A percentile compares a stretch with the other conserved stretches of the same genome.
These are phyloP conservation scores for Ophiobolus disseminans DNA, from an alignment of 2,329 filamentous ascomycete species.

Conservation along the genomic window DNA sequence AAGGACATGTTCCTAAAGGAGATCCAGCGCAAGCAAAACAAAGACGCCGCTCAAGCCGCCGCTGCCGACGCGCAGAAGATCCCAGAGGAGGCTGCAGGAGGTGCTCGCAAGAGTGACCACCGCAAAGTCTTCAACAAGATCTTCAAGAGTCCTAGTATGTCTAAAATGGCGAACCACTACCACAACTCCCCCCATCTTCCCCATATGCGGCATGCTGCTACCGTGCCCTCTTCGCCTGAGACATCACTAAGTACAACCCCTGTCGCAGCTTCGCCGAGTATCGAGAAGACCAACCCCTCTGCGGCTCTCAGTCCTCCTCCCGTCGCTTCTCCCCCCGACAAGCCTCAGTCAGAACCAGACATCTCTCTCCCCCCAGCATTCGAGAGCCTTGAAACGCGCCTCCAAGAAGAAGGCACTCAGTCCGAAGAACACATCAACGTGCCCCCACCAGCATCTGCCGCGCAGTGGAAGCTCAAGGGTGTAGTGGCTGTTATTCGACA, in stretches of 20 bases:
- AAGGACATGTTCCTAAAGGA: conserved; percentile 88
- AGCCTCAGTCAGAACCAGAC: conserved; percentile 42
- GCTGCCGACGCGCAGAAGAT: conserved; percentile 44
- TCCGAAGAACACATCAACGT: conserved; percentile 46
- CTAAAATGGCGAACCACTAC: conserved; percentile 59
- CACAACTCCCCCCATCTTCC: conserved; percentile 49
- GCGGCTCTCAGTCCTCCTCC: conserved; percentile 24
- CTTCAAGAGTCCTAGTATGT: conserved; percentile 70
- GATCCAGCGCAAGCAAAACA: conserved; percentile 65
- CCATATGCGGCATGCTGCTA: conserved; percentile 42
- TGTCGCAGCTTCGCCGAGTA: conserved; percentile 52
- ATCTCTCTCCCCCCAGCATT: conserved; percentile 36
- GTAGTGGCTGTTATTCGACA: conserved; percentile 97
- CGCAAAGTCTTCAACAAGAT: conserved; percentile 62
- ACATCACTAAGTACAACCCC: conserved; percentile 50
- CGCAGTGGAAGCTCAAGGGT: conserved; percentile 97
- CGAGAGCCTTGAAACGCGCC: conserved; percentile 30
- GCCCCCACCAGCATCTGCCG: conserved; percentile 71
- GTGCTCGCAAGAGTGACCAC: conserved; percentile 48
- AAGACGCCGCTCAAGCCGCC: conserved; percentile 46
- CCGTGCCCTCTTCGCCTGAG: conserved; percentile 56
- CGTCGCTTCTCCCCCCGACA: conserved; percentile 17
- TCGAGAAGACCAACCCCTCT: conserved; percentile 47
- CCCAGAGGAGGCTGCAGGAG: conserved; percentile 21
- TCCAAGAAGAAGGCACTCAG: conserved; percentile 34